Percentiles rank a stretch among this genome's conserved stretches.
These are phyloP conservation scores for Camellia lanceoleosa DNA, from an alignment of 148 eudicot species.

Conservation along the genomic window DNA sequence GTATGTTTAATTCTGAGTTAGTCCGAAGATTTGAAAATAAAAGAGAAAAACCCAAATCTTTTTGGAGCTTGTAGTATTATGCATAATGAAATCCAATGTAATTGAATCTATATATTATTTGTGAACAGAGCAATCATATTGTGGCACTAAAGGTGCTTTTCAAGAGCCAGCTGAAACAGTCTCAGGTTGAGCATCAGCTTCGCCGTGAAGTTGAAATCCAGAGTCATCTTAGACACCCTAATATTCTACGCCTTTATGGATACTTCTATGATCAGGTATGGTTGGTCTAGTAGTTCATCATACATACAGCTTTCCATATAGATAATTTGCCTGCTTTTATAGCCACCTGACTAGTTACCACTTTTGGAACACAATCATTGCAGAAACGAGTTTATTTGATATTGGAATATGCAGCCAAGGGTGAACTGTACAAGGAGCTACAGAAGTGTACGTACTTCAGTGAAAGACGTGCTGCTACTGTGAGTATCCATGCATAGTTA, in stretches of 20 bases:
- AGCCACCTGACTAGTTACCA: too few relatives aligned
- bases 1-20: too few relatives aligned
- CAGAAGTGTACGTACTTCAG: slow-evolving; percentile 88
- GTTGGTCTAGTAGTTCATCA: slow-evolving; percentile 7
- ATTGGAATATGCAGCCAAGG: slow-evolving; percentile 93
- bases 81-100: neutral
- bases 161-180: slow-evolving; percentile 84
- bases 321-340: neutral
- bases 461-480: slow-evolving; percentile 91
- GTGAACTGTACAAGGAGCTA: slow-evolving; percentile 94
- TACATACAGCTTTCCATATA: neutral
- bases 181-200: slow-evolving; percentile 97
- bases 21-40: too few relatives aligned
- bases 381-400: slow-evolving; percentile 96
- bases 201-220: slow-evolving; percentile 97
- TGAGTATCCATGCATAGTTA: slow-evolving; percentile 29
- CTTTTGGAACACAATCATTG: slow-evolving; percentile 12
- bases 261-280: slow-evolving; percentile 92
- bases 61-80: too few relatives aligned
- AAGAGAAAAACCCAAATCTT: too few relatives aligned
- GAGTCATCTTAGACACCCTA: slow-evolving; percentile 94
- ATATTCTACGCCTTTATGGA: slow-evolving; percentile 86
- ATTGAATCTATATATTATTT: neutral
- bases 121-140: slow-evolving; percentile 85
- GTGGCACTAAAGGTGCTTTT: slow-evolving; percentile 90